Base-by-base conservation (phyloP, 805 yeast genomes). In the Metschnikowia lachancei region DNA sequence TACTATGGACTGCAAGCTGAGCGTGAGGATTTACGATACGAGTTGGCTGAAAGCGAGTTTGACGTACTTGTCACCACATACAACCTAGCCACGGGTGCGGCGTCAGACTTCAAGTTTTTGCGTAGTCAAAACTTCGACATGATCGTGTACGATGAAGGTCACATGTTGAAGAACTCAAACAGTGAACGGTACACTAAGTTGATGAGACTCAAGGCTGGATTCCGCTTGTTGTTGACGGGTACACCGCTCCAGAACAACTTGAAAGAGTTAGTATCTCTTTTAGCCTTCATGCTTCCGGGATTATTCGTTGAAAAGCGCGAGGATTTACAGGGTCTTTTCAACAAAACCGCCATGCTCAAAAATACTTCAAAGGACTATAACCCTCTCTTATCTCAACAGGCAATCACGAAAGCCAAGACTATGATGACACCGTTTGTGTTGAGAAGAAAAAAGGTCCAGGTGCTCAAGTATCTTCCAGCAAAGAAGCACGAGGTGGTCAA, bases 401-500 rank as follows among this genome's bases (percentile, higher is more conserved):
- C 99, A 0, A 90, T 94, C 51, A 77, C 82, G 29, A 87, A 90
- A 61, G 99, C 99, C 3, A 89, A 88, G 63, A 85, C 94, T 4
- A 92, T 94, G 97, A 92, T 94, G 98, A 86, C 95, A 2, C 99
- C 99, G 3, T 94, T 94, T 69, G 92, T 94, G 8, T 71, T 94
- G 58, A 78, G 99, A 66, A 82, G 99, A 63, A 85, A 84, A 62
- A 94, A 94, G 69, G 87, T 80, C 46, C 97, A 92, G 66, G 99
- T 94, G 7, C 76, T 94, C 65, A 81, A 87, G 61, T 92, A 94
- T 62, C 72, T 94, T 48, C 99, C 99, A 1, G 74, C 77, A 26
- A 94, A 94, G 61, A 67, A 72, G 45, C 88, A 84, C 48, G 69
- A 67, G 37, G 76, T 86, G 31, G 80, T 78, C 42, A 74, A 74